Evolutionary conservation across 1,284 basidiomycete genomes (phyloP), one percentile per base, ranked within the genome.

Genomic region (Pyrrhoderma lamaoense): DNA sequence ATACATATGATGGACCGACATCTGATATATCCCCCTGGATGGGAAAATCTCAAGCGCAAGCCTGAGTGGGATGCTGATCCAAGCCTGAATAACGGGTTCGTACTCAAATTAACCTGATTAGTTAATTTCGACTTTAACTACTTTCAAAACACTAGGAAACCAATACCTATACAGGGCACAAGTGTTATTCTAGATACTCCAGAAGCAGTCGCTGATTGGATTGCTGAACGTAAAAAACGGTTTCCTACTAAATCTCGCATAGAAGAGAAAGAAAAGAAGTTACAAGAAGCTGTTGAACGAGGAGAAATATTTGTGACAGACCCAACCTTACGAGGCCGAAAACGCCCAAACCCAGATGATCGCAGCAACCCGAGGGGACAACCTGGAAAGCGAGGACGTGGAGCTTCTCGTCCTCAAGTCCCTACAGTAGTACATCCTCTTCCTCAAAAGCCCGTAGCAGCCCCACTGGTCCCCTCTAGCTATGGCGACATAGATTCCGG

Each of bases 1-100:
- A 74, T 76, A 18, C 93, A 95, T 64, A 89, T 85, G 77, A 93
- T 92, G 80, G 93, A 95, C 63, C 73, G 91, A 18, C 93, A 94
- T 66, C 70, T 94, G 45, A 83, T 93, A 46, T 93, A 82, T 59
- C 86, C 87, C 14, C 74, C 77, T 40, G 85, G 80, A 18, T 88
- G 86, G 79, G 75, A 87, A 47, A 76, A 81, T 53, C 74, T 73
- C 56, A 78, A 76, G 61, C 76, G 75, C 57, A 75, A 70, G 55
- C 57, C 65, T 7, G 82, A 82, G 44, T 86, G 85, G 80, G 87
- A 90, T 62, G 77, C 84, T 3, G 85, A 87, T 65, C 85, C 82
- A 16, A 82, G 78, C 66, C 68, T 86, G 52, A 85, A 77, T 67
- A 45, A 43, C 5, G 82, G 84, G 86, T 85, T 58, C 53, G 66